These are phyloP conservation scores for Berberis thunbergii DNA, from an alignment of 164 flowering plant genomes.

Conservation along the genomic window DNA sequence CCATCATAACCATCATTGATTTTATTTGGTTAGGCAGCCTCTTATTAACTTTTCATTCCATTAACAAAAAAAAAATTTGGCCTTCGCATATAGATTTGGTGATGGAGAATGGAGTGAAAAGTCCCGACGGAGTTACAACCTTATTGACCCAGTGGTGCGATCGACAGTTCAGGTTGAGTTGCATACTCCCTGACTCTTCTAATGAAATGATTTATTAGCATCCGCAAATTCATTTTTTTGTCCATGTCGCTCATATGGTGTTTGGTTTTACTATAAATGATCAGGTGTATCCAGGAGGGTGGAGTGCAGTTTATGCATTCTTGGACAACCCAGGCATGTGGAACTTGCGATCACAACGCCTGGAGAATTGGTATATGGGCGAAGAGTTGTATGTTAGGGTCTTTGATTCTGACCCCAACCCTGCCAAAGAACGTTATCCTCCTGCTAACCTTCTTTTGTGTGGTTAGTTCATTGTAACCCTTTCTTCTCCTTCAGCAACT, in stretches of 20 bases:
- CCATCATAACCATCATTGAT: not conserved
- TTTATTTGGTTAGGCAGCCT: no score
- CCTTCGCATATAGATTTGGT: slow-evolving; percentile 26
- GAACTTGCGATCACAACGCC: slow-evolving; percentile 44
- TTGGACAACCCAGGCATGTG: slow-evolving; percentile 63
- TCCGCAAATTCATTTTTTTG: not conserved
- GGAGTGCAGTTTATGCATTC: slow-evolving; percentile 43
- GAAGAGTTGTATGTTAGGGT: slow-evolving; percentile 46
- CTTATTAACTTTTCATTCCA: no score
- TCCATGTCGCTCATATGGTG: not conserved
- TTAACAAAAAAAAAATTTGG: not conserved
- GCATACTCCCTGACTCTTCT: no score
- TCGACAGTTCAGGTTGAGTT: slow-evolving; percentile 38
- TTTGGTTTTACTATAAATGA: not conserved
- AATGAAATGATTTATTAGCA: no score
- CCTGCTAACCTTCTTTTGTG: slow-evolving; percentile 41
- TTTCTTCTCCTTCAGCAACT: not conserved
- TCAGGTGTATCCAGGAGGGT: slow-evolving; percentile 43
- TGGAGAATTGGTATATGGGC: slow-evolving; percentile 40
- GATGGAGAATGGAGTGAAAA: slow-evolving; percentile 35
- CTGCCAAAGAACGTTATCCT: slow-evolving; percentile 36
- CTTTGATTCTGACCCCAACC: slow-evolving; percentile 32
- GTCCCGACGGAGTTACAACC: slow-evolving; percentile 26
- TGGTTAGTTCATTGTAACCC: slow-evolving; percentile 15
- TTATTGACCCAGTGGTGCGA: slow-evolving; percentile 42